These are phyloP conservation scores for Russula ochroleuca DNA, from an alignment of 768 basidiomycete species.

Conservation along the genomic window DNA sequence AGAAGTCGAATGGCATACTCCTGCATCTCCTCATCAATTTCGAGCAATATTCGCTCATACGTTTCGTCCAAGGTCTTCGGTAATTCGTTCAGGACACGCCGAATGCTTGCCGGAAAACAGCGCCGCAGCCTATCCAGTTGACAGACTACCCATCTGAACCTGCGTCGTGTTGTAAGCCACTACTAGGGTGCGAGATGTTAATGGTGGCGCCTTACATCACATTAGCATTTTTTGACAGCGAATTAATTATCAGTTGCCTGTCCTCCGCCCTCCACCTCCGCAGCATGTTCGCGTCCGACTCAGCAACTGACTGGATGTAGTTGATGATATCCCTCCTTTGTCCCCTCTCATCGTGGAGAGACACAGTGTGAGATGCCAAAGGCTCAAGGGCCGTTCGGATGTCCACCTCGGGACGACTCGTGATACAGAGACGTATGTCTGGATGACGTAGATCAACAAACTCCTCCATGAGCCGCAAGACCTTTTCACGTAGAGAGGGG, in stretches of 20 bases:
- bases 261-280: background rate
- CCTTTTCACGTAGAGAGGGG: background rate
- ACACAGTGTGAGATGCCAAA: background rate
- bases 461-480: background rate
- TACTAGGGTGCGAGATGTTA: background rate
- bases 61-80: background rate
- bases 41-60: background rate
- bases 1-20: background rate
- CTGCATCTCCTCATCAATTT: background rate
- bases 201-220: background rate
- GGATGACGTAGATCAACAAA: background rate
- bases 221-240: background rate
- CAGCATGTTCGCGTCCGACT: background rate
- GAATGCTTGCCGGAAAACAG: background rate
- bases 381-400: background rate
- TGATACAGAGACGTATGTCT: background rate
- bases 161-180: background rate
- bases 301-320: background rate
- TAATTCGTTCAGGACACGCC: background rate
- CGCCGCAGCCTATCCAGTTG: background rate
- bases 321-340: too few species aligned
- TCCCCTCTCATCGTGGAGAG: too few species aligned
- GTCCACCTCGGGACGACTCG: conserved; percentile 4
- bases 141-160: background rate
- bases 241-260: background rate